Base-by-base conservation (phyloP, 306 rosid genomes). In the Lablab purpureus region DNA sequence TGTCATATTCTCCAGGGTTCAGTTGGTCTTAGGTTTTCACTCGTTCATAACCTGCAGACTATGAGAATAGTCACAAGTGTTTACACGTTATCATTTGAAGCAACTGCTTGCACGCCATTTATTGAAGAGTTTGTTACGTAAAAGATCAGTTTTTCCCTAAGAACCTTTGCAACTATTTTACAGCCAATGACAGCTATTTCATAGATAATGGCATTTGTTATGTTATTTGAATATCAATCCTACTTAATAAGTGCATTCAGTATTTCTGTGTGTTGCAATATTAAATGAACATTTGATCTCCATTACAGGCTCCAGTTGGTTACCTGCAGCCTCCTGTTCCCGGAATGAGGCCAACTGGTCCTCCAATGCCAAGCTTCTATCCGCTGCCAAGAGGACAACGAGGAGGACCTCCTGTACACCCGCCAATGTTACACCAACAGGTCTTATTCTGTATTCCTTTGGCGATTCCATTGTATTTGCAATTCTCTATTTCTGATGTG, bases 241-340 rank as follows among this genome's bases (percentile, higher is more conserved):
- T 25, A 25, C 2, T 25, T 25, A 25, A 1, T 25, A 25, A 25
- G 28, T 25, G 27, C 13, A 22, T 10, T 22, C n/a, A 25, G 47
- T n/a, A 52, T 19, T 54, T 21, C 47, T 67, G 60, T 34, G n/a
- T 64, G 23, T 28, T 76, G 65, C 72, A 58, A 67, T 67, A 58
- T 46, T 45, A 12, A 9, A 47, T 34, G 56, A 37, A 25, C 23
- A 67, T 49, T 67, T 34, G 73, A 54, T n/a, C 64, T 80, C 40
- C 25, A 25, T 13, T 75, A n/a, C 73, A 89, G 93, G 84, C 87
- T 75, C 88, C 86, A 67, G 86, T 86, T 76, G 89, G 90, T 81
- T 86, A 87, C 74, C 90, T 83, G 79, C 89, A 84, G 80, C 93
- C 85, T 73, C 87, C 83, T 73, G 84, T 84, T 69, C 84, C 86